These are phyloP conservation scores for Dioscorea cayenensis DNA, from an alignment of 116 monocot species.

Conservation along the genomic window DNA sequence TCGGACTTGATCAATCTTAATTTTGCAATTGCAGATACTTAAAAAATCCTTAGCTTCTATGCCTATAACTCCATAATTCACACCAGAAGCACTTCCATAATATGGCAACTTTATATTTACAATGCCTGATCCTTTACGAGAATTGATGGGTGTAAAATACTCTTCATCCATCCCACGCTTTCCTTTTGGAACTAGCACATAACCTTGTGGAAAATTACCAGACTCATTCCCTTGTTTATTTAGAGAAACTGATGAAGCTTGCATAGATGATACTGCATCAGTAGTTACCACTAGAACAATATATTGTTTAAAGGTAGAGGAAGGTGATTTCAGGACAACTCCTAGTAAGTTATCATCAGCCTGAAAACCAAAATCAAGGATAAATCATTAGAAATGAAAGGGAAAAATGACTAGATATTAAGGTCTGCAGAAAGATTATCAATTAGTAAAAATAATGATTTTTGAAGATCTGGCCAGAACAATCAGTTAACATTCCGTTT, in stretches of 20 bases:
- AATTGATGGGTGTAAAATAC: conserved; percentile 46
- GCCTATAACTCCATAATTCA: conserved; percentile 63
- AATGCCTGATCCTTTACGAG: conserved; percentile 67
- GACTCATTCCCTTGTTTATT: conserved; percentile 35
- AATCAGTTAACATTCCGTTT: no score
- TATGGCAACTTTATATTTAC: conserved; percentile 83
- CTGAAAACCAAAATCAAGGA: conserved; percentile 29
- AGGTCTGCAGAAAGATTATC: no score
- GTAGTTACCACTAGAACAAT: conserved; percentile 71
- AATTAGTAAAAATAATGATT: no score
- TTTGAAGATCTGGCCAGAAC: no score
- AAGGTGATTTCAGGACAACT: conserved; percentile 67
- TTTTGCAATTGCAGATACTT: conserved; percentile 69
- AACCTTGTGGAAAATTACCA: conserved; percentile 36
- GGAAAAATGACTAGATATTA: neutral
- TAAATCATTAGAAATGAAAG: neutral
- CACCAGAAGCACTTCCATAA: conserved; percentile 65
- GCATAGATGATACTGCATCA: conserved; percentile 35
- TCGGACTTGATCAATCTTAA: conserved; percentile 88
- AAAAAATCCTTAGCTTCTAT: conserved; percentile 70
- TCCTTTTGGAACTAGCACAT: conserved; percentile 80
- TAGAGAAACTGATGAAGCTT: conserved; percentile 18
- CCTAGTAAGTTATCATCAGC: conserved; percentile 90
- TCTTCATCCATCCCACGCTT: conserved; percentile 87
- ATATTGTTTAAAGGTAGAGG: conserved; percentile 55